These are phyloP conservation scores for Angomonas deanei DNA, from an alignment of 208 protist species.

Conservation along the genomic window DNA sequence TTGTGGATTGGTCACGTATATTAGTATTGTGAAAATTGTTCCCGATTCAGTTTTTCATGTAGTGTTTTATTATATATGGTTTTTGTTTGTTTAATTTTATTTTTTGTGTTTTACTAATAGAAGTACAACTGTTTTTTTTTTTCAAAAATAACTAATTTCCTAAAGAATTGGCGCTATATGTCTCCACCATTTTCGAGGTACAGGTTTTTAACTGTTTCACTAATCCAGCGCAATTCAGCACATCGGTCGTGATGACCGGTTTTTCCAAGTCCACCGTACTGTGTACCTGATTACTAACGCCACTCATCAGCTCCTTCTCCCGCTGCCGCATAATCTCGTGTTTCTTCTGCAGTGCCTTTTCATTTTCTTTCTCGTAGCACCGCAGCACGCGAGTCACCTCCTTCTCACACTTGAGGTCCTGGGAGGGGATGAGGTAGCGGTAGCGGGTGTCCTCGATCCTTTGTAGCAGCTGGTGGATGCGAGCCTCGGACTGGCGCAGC, in stretches of 20 bases:
- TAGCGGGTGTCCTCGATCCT: constrained; percentile 72
- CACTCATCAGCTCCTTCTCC: constrained; percentile 6
- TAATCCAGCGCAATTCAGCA: constrained; percentile 44
- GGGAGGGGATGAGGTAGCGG: constrained; percentile 56
- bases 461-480: constrained; percentile 56
- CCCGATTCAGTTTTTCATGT: no score
- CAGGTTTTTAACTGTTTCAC: constrained; percentile 39
- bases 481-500: constrained; percentile 51
- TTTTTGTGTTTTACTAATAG: no score
- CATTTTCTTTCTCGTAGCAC: constrained; percentile 62
- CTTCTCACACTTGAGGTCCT: constrained; percentile 49
- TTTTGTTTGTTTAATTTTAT: no score
- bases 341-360: constrained; percentile 3
- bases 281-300: constrained; percentile 6
- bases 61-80: no score
- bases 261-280: constrained; percentile 2
- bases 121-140: no score
- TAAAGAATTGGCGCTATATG: constrained; percentile 33
- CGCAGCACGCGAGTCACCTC: constrained; percentile 44
- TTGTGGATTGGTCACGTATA: no score
- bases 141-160: no score
- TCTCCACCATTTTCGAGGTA: constrained; percentile 24
- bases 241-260: constrained; percentile 21
- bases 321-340: constrained; percentile 1
- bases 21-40: no score